Conservation (phyloP, 345 rosid genomes). For the Geranium rotundifolium region DNA sequence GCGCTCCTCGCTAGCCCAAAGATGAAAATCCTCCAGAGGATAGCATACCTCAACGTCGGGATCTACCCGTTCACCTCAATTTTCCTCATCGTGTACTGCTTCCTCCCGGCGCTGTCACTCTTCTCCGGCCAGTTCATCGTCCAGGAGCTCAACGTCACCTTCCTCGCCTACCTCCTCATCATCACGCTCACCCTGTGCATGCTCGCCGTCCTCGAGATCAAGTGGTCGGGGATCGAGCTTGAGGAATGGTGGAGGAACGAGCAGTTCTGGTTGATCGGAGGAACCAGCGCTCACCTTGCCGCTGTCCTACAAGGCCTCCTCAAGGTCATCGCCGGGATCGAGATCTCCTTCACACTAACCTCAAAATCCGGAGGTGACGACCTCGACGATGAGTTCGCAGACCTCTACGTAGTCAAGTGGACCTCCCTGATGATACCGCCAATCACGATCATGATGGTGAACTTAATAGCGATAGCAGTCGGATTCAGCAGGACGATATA, state of each 20-base stretch:
- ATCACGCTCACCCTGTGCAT: slow-evolving; percentile 67
- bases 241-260: slow-evolving; percentile 99
- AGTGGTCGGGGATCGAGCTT: slow-evolving; percentile 87
- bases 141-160: slow-evolving; percentile 63
- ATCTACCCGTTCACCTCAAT: slow-evolving; percentile 94
- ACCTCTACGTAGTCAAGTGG: slow-evolving; percentile 76
- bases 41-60: slow-evolving; percentile 89
- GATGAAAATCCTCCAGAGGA: slow-evolving; percentile 85
- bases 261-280: slow-evolving; percentile 97
- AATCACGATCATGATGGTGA: slow-evolving; percentile 81
- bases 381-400: slow-evolving; percentile 84
- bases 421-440: slow-evolving; percentile 89
- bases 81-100: slow-evolving; percentile 92
- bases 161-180: slow-evolving; percentile 68
- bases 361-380: slow-evolving; percentile 87
- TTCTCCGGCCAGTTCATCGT: slow-evolving; percentile 98
- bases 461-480: slow-evolving; percentile 81
- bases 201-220: slow-evolving; percentile 84
- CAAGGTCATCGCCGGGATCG: slow-evolving; percentile 87
- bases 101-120: slow-evolving; percentile 89
- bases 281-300: slow-evolving; percentile 93
- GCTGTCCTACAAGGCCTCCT: slow-evolving; percentile 90
- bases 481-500: slow-evolving; percentile 89
- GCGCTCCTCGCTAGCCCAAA: slow-evolving; percentile 75
- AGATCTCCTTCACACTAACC: slow-evolving; percentile 84